A percentile compares a stretch with the other conserved stretches of the same genome.
These are phyloP conservation scores for Yarrowia sp. DNA, from an alignment of 805 yeast genomes.

Conservation along the genomic window DNA sequence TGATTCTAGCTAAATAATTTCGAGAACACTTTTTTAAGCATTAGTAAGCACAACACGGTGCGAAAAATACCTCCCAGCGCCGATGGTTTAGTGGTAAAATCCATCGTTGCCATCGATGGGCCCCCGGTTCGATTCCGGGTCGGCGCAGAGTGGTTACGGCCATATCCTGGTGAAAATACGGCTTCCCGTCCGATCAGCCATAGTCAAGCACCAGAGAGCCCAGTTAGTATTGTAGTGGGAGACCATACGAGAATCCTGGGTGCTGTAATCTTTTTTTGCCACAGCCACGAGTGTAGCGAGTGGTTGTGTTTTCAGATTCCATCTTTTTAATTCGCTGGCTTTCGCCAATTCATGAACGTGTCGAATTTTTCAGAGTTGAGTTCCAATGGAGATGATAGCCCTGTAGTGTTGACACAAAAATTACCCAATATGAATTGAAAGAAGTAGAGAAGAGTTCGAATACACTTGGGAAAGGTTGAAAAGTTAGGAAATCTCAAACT, in stretches of 20 bases:
- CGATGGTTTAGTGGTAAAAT: slow-evolving; percentile 14
- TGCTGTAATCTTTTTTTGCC: background rate
- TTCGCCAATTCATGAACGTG: too few relatives aligned
- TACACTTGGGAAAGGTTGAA: too few relatives aligned
- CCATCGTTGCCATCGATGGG: slow-evolving; percentile 18
- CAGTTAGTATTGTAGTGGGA: slow-evolving; percentile 20
- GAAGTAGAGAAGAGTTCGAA: too few relatives aligned
- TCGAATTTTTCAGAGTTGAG: too few relatives aligned
- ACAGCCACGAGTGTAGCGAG: background rate
- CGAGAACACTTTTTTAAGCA: background rate
- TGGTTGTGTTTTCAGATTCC: too few relatives aligned
- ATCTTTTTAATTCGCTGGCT: too few relatives aligned
- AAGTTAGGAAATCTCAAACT: too few relatives aligned
- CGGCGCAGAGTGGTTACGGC: slow-evolving; percentile 13
- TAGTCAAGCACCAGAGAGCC: slow-evolving; percentile 23
- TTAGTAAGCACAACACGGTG: background rate
- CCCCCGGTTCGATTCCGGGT: slow-evolving; percentile 19
- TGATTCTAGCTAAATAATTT: too few relatives aligned
- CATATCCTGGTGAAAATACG: slow-evolving; percentile 23
- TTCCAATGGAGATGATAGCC: too few relatives aligned
- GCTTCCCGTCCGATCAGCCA: slow-evolving; percentile 23
- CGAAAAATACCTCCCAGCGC: background rate
- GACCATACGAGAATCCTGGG: slow-evolving; percentile 23
- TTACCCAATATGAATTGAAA: too few relatives aligned
- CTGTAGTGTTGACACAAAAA: too few relatives aligned